Evolutionary conservation across 345 rosid genomes (phyloP), one percentile per base, ranked within the genome.

Genomic region (Gossypium ekmanianum): DNA sequence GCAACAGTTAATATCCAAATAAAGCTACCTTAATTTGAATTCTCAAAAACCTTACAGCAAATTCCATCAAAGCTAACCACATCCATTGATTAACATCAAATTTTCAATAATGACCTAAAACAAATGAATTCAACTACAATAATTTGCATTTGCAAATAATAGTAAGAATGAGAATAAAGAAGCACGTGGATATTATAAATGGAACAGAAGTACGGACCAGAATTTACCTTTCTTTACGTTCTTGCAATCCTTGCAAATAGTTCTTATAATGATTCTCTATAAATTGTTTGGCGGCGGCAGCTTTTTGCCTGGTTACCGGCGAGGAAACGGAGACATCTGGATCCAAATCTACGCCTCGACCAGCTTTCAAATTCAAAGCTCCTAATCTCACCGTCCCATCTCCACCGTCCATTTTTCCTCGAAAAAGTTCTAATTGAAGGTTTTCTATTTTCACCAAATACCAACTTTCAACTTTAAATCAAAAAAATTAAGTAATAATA

Each of bases 241-340:
- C 98, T 83, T 88, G 98, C 73, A 94, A 76, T 62, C 98, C 98
- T 88, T 94, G 98, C 81, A 87, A 85, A 83, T 91, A 79, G 67
- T 94, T 94, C 85, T 92, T 94, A 67, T 92, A 94, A 78, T 94
- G 98, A 83, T 94, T 94, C 93, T 94, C 98, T 14, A 94, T 94
- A 75, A 94, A 94, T 85, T 94, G 97, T 73, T 94, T 94, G 27
- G 98, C 98, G 22, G 98, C 98, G 22, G 97, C 98, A 1, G 98
- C 94, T 70, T 94, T 94, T 88, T 94, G 98, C 74, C 92, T 84
- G 5, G 98, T 94, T 8, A 94, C 97, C 67, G 98, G 98, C 4
- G 98, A 94, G 3, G 98, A 94, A 70, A 87, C 97, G 47, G 94
- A 90, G 41, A 81, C 89, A 71, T 92, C 97, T 2, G 84, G 81